Percentiles rank a stretch among this genome's conserved stretches.
phyloP scores from a whole-genome alignment of 2,329 filamentous ascomycete genomes.

The Madurella mycetomatis region DNA sequence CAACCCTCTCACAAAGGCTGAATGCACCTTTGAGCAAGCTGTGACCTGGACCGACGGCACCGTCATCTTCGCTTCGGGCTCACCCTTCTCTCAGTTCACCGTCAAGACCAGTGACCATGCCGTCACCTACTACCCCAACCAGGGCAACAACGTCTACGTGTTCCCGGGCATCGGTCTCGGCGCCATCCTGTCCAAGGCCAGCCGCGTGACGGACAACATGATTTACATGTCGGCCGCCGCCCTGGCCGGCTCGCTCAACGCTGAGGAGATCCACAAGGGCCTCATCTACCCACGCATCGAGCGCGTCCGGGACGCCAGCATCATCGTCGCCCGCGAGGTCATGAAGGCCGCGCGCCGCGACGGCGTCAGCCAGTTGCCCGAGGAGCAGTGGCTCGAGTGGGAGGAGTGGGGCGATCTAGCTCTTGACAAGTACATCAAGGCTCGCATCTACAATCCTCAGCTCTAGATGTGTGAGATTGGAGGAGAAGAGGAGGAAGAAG shows the following conservation, averaged over 20 bases:
- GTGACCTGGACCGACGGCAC: conserved; percentile 86
- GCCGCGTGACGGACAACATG: conserved; percentile 88
- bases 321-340: conserved; percentile 82
- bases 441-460: conserved; percentile 55
- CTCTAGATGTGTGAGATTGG: conserved; percentile 4
- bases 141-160: conserved; percentile 86
- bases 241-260: conserved; percentile 71
- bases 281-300: conserved; percentile 89
- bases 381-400: conserved; percentile 68
- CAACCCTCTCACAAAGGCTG: conserved; percentile 93
- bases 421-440: conserved; percentile 56
- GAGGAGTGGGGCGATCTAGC: conserved; percentile 65
- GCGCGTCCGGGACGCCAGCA: conserved; percentile 84
- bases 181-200: conserved; percentile 84
- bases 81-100: conserved; percentile 74
- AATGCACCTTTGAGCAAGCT: conserved; percentile 95
- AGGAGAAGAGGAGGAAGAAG: neutral
- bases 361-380: conserved; percentile 65
- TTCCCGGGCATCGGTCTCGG: conserved; percentile 96
- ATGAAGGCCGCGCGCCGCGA: conserved; percentile 87
- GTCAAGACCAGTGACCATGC: conserved; percentile 56
- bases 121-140: conserved; percentile 70
- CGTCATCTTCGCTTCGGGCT: conserved; percentile 91
- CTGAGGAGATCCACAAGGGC: conserved; percentile 75
- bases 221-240: conserved; percentile 89